Conservation (phyloP, 2,329 filamentous ascomycete species). For the Paracorniculantispora psalliotae region DNA sequence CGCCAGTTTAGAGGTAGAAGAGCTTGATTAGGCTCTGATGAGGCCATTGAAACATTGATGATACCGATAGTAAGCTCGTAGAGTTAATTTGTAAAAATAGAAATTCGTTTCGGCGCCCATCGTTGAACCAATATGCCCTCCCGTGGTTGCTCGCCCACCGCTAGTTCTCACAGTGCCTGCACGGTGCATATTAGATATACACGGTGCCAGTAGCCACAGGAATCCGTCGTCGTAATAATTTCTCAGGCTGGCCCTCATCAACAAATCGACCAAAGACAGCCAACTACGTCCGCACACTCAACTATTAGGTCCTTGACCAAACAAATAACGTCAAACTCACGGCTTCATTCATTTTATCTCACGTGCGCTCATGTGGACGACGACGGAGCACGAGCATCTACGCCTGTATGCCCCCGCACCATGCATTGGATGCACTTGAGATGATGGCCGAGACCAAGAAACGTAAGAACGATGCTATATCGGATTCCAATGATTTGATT, state of each 20-base stretch:
- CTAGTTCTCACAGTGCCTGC: background rate
- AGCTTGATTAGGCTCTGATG: too few relatives aligned
- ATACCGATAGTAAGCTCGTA: background rate
- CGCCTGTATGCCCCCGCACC: background rate
- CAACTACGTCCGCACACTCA: background rate
- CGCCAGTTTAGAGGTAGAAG: background rate
- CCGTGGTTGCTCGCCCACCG: background rate
- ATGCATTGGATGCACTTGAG: slow-evolving; percentile 6
- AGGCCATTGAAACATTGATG: too few relatives aligned
- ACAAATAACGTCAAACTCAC: background rate
- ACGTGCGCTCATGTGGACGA: slow-evolving; percentile 1
- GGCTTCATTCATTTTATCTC: background rate
- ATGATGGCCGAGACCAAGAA: slow-evolving; percentile 7
- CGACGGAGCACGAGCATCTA: background rate
- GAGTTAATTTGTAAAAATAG: background rate
- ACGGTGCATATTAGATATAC: background rate
- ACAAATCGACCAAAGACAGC: background rate
- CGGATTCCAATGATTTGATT: background rate
- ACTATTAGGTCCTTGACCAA: background rate
- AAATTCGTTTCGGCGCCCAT: background rate
- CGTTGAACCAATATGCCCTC: background rate
- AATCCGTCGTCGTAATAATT: background rate
- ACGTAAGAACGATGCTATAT: background rate
- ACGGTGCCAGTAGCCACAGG: background rate
- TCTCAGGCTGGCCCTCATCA: background rate